phyloP scores from a whole-genome alignment of 306 rosid genomes.

The Quercus wislizeni region DNA sequence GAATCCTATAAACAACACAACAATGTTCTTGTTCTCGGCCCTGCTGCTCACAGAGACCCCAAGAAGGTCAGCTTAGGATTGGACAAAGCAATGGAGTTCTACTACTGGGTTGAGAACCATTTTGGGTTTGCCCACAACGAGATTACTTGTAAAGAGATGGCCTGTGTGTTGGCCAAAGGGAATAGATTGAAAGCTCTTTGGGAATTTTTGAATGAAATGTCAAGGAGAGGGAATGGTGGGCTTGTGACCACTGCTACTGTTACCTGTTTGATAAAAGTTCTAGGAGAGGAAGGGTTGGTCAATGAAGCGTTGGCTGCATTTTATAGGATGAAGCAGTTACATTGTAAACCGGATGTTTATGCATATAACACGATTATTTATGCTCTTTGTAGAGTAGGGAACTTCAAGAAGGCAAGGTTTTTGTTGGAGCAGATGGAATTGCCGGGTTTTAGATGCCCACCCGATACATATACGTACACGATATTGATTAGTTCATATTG shows the following conservation, averaged over 20 bases:
- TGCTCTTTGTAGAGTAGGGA: constrained; percentile 72
- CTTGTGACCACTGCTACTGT: constrained; percentile 57
- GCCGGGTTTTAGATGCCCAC: constrained; percentile 79
- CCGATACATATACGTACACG: constrained; percentile 71
- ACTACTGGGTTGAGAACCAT: constrained; percentile 59
- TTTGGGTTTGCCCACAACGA: constrained; percentile 58
- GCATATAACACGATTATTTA: constrained; percentile 60
- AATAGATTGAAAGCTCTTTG: constrained; percentile 45
- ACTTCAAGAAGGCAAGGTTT: constrained; percentile 61
- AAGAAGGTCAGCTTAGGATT: constrained; percentile 40
- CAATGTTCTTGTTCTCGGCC: constrained; percentile 65
- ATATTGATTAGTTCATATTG: constrained; percentile 72
- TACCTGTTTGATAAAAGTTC: constrained; percentile 85
- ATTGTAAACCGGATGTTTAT: constrained; percentile 64
- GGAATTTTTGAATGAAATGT: constrained; percentile 63
- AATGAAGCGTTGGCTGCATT: constrained; percentile 61
- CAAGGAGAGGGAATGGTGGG: constrained; percentile 25
- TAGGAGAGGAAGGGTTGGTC: constrained; percentile 76
- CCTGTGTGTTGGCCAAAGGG: constrained; percentile 60
- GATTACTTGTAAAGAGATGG: constrained; percentile 71
- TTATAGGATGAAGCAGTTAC: constrained; percentile 71
- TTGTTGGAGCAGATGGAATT: constrained; percentile 86
- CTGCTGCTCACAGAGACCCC: constrained; percentile 65
- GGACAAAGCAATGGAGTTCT: constrained; percentile 69
- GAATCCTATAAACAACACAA: constrained; percentile 35